A percentile compares a stretch with the other conserved stretches of the same genome.
Conservation (phyloP, 768 basidiomycete species). For the Tricholoma bakamatsutake region DNA sequence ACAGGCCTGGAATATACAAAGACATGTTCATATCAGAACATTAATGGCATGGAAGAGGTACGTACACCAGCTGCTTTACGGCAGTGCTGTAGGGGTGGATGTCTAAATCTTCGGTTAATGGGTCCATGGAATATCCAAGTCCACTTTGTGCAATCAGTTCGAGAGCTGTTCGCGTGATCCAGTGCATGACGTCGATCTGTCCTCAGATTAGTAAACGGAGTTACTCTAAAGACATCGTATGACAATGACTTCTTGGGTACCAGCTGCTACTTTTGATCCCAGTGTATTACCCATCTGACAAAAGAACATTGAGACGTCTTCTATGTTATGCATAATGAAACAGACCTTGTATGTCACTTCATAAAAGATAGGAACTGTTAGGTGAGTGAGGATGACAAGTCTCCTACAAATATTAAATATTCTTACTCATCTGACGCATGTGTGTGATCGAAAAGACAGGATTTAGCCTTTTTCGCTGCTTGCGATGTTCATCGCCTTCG, state of each 20-base stretch:
- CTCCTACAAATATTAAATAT: neutral
- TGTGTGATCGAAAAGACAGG: conserved; percentile 16
- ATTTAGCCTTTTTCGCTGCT: conserved; percentile 15
- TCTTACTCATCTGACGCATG: conserved; percentile 14
- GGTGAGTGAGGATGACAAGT: neutral
- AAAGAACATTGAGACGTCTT: neutral
- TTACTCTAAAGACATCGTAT: neutral
- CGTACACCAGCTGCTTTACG: conserved; percentile 5
- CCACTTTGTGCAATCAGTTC: conserved; percentile 18
- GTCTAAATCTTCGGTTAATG: conserved; percentile 7
- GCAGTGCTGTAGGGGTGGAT: conserved; percentile 13
- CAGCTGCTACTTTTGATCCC: conserved; percentile 1
- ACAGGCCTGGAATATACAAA: conserved; percentile 7
- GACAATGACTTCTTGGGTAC: conserved; percentile 7
- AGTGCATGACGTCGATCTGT: conserved; percentile 16
- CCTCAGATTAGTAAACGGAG: neutral
- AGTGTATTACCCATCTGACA: conserved; percentile 4
- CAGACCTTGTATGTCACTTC: conserved; percentile 14
- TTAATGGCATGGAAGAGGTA: neutral
- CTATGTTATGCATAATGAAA: neutral
- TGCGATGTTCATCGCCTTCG: conserved; percentile 12
- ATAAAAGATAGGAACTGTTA: conserved; percentile 12
- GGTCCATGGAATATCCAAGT: conserved; percentile 15
- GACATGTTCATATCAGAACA: neutral
- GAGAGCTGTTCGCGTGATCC: conserved; percentile 15